These are phyloP conservation scores for Dalbergia cochinchinensis DNA, from an alignment of 306 rosid species.

Conservation along the genomic window DNA sequence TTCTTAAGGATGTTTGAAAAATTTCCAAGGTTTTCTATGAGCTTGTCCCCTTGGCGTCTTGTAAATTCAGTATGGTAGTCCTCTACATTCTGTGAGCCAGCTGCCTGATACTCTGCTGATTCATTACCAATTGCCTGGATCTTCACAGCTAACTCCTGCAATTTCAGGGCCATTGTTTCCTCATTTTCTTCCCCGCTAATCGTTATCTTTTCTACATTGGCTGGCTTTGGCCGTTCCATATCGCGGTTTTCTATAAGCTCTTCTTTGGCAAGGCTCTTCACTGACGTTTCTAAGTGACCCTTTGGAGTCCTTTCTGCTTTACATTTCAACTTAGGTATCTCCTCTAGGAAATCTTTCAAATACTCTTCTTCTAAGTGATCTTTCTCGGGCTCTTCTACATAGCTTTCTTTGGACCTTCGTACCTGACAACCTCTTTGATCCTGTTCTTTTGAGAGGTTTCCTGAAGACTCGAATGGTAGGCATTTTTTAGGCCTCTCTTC, in stretches of 20 bases:
- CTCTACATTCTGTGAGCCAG: constrained; percentile 42
- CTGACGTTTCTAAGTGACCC: constrained; percentile 27
- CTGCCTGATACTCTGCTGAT: constrained; percentile 46
- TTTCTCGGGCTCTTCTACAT: constrained; percentile 36
- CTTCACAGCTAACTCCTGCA: constrained; percentile 55
- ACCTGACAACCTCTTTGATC: constrained; percentile 15
- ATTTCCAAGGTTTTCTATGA: constrained; percentile 55
- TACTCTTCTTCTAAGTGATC: constrained; percentile 40
- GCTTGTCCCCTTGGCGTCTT: constrained; percentile 58
- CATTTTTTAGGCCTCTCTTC: constrained; percentile 37
- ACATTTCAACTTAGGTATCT: constrained; percentile 40
- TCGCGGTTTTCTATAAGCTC: constrained; percentile 40
- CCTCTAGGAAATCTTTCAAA: constrained; percentile 50
- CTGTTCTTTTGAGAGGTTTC: constrained; percentile 26
- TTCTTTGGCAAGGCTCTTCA: constrained; percentile 40
- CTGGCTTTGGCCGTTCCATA: constrained; percentile 23
- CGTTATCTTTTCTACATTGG: constrained; percentile 18
- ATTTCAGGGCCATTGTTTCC: constrained; percentile 50
- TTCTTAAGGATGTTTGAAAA: constrained; percentile 51
- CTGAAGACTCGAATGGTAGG: constrained; percentile 8
- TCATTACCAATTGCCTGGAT: constrained; percentile 48
- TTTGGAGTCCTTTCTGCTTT: constrained; percentile 40
- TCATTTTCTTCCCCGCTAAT: constrained; percentile 42
- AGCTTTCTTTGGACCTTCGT: constrained; percentile 26
- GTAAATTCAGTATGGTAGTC: constrained; percentile 47